Conservation (phyloP, 2,329 filamentous ascomycete genomes). For the Aspergillus sp. region DNA sequence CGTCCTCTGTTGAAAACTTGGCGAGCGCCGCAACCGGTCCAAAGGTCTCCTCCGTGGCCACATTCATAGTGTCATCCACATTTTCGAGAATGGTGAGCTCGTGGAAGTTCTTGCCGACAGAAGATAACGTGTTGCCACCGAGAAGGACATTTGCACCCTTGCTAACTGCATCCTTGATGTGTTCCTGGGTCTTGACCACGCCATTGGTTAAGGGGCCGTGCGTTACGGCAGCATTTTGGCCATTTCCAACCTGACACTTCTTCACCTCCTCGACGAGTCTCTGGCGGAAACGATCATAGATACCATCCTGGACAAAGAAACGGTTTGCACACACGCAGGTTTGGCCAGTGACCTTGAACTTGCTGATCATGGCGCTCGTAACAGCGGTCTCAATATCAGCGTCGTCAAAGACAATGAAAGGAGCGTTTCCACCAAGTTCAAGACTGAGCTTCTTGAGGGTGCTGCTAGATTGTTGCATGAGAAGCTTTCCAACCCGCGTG, state of each 20-base stretch:
- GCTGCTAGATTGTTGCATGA: conserved; percentile 82
- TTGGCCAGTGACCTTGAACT: conserved; percentile 90
- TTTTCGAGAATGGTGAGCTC: conserved; percentile 82
- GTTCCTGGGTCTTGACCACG: conserved; percentile 71
- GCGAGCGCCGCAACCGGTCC: conserved; percentile 87
- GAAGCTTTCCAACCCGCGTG: conserved; percentile 64
- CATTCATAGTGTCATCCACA: conserved; percentile 77
- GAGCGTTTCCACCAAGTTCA: conserved; percentile 89
- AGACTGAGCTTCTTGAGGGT: conserved; percentile 82
- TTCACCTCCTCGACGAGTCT: conserved; percentile 55
- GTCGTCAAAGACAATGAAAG: conserved; percentile 94
- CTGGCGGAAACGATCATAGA: conserved; percentile 53
- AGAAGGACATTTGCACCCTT: conserved; percentile 73
- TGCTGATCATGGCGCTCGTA: conserved; percentile 73
- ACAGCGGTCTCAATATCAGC: conserved; percentile 76
- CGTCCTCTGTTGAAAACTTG: conserved; percentile 78
- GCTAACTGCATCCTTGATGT: conserved; percentile 72
- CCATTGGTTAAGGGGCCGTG: conserved; percentile 65
- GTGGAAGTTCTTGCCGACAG: conserved; percentile 80
- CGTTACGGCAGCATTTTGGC: conserved; percentile 41
- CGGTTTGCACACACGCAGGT: conserved; percentile 80
- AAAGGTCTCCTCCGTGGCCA: conserved; percentile 86
- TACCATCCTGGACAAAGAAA: conserved; percentile 50
- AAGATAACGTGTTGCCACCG: conserved; percentile 70
- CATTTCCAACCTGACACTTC: conserved; percentile 43